phyloP scores from a whole-genome alignment of 2,329 filamentous ascomycete species.

The Cordyceps militaris region DNA sequence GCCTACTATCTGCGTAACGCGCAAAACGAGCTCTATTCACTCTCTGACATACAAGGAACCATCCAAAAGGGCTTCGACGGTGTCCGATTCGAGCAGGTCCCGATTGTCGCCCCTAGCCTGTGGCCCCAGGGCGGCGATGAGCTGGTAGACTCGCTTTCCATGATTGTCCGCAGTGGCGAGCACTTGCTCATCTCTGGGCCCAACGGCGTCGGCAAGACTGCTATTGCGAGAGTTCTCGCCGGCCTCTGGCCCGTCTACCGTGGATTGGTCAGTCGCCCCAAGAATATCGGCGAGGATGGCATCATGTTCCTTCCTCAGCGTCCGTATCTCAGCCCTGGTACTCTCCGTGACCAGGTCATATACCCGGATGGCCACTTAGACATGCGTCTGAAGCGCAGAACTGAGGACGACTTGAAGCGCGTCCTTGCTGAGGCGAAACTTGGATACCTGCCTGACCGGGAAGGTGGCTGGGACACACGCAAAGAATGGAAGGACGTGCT shows the following conservation, averaged over 20 bases:
- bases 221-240: conserved; percentile 79
- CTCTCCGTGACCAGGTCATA: conserved; percentile 92
- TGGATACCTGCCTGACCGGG: conserved; percentile 82
- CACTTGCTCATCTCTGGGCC: conserved; percentile 92
- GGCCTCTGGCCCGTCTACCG: conserved; percentile 96
- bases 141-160: conserved; percentile 77
- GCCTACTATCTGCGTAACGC: conserved; percentile 67
- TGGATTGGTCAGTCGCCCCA: conserved; percentile 81
- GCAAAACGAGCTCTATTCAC: conserved; percentile 74
- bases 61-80: conserved; percentile 93
- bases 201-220: conserved; percentile 90
- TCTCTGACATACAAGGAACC: conserved; percentile 88
- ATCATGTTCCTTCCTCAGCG: conserved; percentile 98
- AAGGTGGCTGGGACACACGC: conserved; percentile 92
- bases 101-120: conserved; percentile 79
- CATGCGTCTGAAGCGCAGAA: conserved; percentile 75
- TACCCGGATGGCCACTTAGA: conserved; percentile 93
- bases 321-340: conserved; percentile 86
- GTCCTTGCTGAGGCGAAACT: conserved; percentile 78
- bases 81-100: conserved; percentile 86
- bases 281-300: conserved; percentile 72
- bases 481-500: conserved; percentile 99
- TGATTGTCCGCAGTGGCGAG: conserved; percentile 84
- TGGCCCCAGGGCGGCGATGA: conserved; percentile 90
- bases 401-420: conserved; percentile 68